A percentile compares a stretch with the other conserved stretches of the same genome.
These are phyloP conservation scores for Eremomyces bilateralis DNA, from an alignment of 495 filamentous ascomycete genomes.

Conservation along the genomic window DNA sequence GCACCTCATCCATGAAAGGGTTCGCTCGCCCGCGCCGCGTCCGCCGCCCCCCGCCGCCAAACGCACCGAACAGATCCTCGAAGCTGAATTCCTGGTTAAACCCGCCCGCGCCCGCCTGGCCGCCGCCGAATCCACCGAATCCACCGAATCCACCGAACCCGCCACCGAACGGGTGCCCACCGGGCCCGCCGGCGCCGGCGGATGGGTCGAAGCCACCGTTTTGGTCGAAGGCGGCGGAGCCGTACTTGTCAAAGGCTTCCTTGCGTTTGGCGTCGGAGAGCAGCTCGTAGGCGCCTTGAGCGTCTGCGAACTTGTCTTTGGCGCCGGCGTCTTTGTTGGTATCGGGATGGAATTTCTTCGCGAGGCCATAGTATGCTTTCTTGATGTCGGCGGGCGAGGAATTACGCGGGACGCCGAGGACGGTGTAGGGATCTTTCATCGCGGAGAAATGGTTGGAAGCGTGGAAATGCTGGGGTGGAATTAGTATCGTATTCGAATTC, in stretches of 20 bases:
- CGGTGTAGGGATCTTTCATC: conserved; percentile 62
- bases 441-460: conserved; percentile 37
- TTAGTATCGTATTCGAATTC: no score
- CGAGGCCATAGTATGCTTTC: conserved; percentile 91
- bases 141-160: conserved; percentile 31
- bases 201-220: conserved; percentile 43
- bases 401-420: conserved; percentile 60
- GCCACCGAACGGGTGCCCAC: conserved; percentile 22
- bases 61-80: conserved; percentile 83
- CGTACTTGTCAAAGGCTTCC: conserved; percentile 75
- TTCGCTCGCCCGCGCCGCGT: conserved; percentile 24
- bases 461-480: conserved; percentile 81
- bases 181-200: conserved; percentile 30
- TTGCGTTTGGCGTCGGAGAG: conserved; percentile 81
- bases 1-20: conserved; percentile 52
- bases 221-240: conserved; percentile 72
- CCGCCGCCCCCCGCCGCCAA: conserved; percentile 38
- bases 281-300: conserved; percentile 80
- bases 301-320: conserved; percentile 84
- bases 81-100: conserved; percentile 76
- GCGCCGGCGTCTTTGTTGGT: conserved; percentile 84
- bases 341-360: conserved; percentile 97
- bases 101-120: conserved; percentile 20
- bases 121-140: conserved; percentile 30
- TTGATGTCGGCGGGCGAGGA: conserved; percentile 82